Evolutionary conservation across 2,329 filamentous ascomycete species (phyloP).

Genomic region (Cordyceps tenuipes): DNA sequence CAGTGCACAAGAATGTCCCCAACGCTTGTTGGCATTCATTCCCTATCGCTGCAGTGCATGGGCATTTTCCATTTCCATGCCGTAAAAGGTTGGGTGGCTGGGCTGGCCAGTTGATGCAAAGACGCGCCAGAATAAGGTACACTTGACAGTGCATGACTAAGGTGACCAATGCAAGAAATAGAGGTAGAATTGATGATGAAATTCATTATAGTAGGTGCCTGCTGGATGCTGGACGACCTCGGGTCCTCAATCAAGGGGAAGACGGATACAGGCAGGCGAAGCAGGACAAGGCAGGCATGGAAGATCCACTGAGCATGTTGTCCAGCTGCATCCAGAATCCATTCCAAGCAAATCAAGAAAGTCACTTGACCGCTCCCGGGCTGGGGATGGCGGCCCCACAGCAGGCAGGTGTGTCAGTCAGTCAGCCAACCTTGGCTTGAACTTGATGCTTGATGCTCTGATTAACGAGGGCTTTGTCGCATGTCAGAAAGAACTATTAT

Average conservation of each 20-base stretch:
- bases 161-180: too few species aligned
- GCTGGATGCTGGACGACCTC: not conserved
- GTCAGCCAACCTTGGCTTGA: not conserved
- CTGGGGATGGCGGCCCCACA: not conserved
- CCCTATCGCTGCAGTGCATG: constrained; percentile 1
- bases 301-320: not conserved
- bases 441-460: too few species aligned
- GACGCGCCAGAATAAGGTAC: too few species aligned
- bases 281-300: too few species aligned
- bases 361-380: constrained; percentile 12
- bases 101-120: not conserved
- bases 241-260: not conserved
- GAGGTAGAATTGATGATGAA: too few species aligned
- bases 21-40: not conserved
- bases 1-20: not conserved
- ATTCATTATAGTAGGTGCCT: too few species aligned
- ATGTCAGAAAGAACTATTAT: not conserved
- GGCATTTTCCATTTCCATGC: not conserved
- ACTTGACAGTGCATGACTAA: too few species aligned
- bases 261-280: too few species aligned
- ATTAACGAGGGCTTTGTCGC: too few species aligned
- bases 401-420: constrained; percentile 4
- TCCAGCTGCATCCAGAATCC: not conserved
- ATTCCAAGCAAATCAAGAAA: constrained; percentile 9
- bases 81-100: not conserved